Evolutionary conservation across 768 basidiomycete species (phyloP).

Genomic region (Lactifluus rugatus): DNA sequence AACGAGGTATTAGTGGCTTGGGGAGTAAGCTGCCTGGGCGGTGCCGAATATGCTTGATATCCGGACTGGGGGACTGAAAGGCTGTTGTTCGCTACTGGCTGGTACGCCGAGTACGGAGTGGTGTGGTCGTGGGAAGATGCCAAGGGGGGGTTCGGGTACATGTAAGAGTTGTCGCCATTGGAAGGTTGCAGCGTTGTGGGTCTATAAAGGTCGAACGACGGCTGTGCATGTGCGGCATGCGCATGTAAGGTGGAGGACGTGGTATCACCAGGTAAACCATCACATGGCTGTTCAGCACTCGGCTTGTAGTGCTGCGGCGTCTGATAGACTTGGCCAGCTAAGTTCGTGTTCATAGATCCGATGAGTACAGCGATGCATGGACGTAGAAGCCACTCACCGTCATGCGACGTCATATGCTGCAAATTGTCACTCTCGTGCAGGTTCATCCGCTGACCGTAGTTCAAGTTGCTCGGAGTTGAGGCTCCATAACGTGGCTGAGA

Average conservation of each 20-base stretch:
- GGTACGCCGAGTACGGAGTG: slow-evolving; percentile 24
- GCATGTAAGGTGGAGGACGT: slow-evolving; percentile 4
- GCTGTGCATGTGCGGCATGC: slow-evolving; percentile 4
- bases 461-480: neutral
- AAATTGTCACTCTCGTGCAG: neutral
- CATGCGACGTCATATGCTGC: slow-evolving; percentile 4
- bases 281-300: neutral
- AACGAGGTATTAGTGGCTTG: neutral
- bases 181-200: neutral
- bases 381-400: slow-evolving; percentile 8
- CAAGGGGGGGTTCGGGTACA: slow-evolving; percentile 2
- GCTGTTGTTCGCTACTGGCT: slow-evolving; percentile 16
- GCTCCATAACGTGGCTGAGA: slow-evolving; percentile 6
- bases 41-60: slow-evolving; percentile 18
- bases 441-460: neutral
- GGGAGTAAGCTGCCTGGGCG: slow-evolving; percentile 13
- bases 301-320: neutral
- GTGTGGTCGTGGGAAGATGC: slow-evolving; percentile 15
- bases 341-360: neutral
- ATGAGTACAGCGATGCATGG: neutral
- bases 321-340: slow-evolving; percentile 3
- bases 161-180: slow-evolving; percentile 1
- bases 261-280: neutral
- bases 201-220: slow-evolving; percentile 1
- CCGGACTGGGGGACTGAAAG: slow-evolving; percentile 18